Base-by-base conservation (phyloP, 169 alveolate species). In the Cyclospora cayetanensis region DNA sequence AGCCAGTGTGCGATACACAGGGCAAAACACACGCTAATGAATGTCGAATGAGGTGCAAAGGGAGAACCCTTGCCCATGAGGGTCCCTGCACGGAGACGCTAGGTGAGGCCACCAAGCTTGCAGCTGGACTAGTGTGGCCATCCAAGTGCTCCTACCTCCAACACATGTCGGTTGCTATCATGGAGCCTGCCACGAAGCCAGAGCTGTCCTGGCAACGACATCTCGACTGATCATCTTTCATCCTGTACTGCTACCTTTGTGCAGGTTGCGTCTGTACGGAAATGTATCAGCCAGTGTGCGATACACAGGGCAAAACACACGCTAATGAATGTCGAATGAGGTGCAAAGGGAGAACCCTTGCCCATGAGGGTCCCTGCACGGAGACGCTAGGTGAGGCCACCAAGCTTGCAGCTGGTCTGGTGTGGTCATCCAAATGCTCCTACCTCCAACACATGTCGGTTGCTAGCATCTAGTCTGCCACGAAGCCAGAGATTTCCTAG, bases 1-100 rank as follows among this genome's bases (percentile, higher is more conserved):
- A n/a, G n/a, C 90, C 53, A 25, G 93, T 89, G n/a, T 89, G 93
- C 72, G 93, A 83, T 35, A 74, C 82, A 0, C 82, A 76, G 29
- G 93, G 93, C 60, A 66, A 41, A 35, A 89, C 93, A 7, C 85
- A 89, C 31, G 35, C 12, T 5, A 89, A 35, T 55, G 37, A 35
- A 0, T 89, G 93, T 46, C 34, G 34, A 25, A 74, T 89, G 93
- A 74, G 42, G 55, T 89, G 90, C 29, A 46, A 80, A 25, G 76
- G 74, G 35, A 35, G n/a, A 80, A 52, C 55, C 31, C 74, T 80
- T 46, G 89, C 89, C 52, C 52, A 52, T 27, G 37, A 12, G 18
- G 89, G 89, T 27, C 29, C 76, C 20, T 80, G 89, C 35, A 37
- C 18, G 9, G 11, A 29, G 46, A 29, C 68, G 50, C 31, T 20